Evolutionary conservation across 1,284 basidiomycete genomes (phyloP).

Genomic region (Coriolopsis trogii): DNA sequence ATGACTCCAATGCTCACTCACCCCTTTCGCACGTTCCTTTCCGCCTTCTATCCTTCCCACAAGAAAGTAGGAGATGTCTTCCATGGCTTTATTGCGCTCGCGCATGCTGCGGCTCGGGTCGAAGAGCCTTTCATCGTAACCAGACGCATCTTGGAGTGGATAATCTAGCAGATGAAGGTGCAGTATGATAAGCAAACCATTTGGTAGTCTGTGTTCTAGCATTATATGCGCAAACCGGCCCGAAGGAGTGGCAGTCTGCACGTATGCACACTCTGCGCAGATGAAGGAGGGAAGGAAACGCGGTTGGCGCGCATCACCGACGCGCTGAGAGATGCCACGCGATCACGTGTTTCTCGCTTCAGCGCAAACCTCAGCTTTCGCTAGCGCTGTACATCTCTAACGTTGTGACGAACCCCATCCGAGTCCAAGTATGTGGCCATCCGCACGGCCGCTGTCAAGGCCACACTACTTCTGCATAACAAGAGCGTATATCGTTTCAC

Average conservation of each 20-base stretch:
- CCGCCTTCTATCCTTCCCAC: conserved; percentile 45
- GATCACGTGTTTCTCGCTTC: conserved; percentile 6
- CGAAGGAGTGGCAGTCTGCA: not conserved
- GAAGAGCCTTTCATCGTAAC: conserved; percentile 53
- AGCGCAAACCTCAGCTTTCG: too few relatives aligned
- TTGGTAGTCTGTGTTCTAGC: conserved; percentile 13
- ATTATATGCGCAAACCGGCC: not conserved
- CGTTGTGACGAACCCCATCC: too few relatives aligned
- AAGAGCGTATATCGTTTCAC: too few relatives aligned
- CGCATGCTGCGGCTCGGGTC: conserved; percentile 47
- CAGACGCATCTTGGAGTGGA: conserved; percentile 43
- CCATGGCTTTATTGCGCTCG: conserved; percentile 52
- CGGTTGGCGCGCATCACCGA: conserved; percentile 4
- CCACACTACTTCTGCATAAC: too few relatives aligned
- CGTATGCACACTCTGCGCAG: not conserved
- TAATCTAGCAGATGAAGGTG: conserved; percentile 54
- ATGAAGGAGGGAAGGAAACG: conserved; percentile 4
- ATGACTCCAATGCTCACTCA: conserved; percentile 22
- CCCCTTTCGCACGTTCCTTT: conserved; percentile 37
- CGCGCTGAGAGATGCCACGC: not conserved
- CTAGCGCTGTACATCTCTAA: too few relatives aligned
- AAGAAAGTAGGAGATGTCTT: conserved; percentile 54
- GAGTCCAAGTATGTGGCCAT: too few relatives aligned
- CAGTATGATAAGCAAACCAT: conserved; percentile 45
- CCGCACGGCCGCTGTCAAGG: too few relatives aligned